Evolutionary conservation across 352 stramenopile genomes (phyloP), one percentile per base, ranked within the genome.

Genomic region (Globisporangium spinosum): DNA sequence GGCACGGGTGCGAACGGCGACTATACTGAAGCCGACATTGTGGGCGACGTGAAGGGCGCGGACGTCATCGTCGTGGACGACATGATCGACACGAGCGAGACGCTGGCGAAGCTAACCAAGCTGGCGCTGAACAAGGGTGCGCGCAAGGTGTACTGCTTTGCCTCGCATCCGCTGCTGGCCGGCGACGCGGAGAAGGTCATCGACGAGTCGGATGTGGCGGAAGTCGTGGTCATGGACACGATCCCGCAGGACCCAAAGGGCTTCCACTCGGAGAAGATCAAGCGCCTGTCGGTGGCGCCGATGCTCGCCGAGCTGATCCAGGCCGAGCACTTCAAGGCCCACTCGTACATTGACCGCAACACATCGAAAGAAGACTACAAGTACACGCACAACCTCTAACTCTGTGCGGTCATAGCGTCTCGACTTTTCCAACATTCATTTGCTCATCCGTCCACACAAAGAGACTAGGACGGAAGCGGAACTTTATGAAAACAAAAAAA

Each of bases 21-120:
- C 61, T 78, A 80, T 67, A 84, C 80, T n/a, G 72, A 75, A n/a
- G 80, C 85, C 1, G 85, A 96, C 61, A 92, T 98, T 59, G 84
- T 98, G 20, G 91, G 91, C 20, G 88, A 98, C 51, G 83, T 98
- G 22, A 82, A 92, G 32, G 91, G 89, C 27, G 83, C 84, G 32
- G 90, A 97, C 66, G 89, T 97, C 47, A 95, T 98, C 69, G 85
- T 98, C 45, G 90, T 98, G 29, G 93, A 98, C 71, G 92, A 98
- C 73, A 78, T 98, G 61, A 84, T 98, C 49, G 91, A 97, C 74
- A 97, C 85, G 65, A 90, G 76, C 53, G 78, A 82, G 64, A 96
- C 89, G 34, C 75, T 98, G 17, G 76, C 77, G 55, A 92, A 93
- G 67, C 77, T 95, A n/a, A 90, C 84, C 23, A 84, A 90, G 67